These are phyloP conservation scores for Eutypella sp. DNA, from an alignment of 2,329 filamentous ascomycete species.

Conservation along the genomic window DNA sequence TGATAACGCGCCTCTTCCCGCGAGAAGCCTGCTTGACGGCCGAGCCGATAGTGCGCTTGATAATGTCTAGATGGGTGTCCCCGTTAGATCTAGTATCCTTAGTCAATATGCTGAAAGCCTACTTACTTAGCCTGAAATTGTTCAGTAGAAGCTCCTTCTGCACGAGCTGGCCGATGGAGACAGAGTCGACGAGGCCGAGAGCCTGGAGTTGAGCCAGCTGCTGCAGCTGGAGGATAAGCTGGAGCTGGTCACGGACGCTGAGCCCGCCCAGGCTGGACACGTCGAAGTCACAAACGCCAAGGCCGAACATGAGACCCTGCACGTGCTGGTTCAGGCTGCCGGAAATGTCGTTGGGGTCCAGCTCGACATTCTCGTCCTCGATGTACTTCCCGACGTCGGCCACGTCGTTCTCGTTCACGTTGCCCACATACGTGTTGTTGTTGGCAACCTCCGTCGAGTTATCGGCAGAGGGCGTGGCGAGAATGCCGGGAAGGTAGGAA, in stretches of 20 bases:
- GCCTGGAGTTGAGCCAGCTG: conserved; percentile 21
- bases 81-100: conserved; percentile 4
- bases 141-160: conserved; percentile 19
- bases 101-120: neutral
- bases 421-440: conserved; percentile 12
- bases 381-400: conserved; percentile 7
- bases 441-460: conserved; percentile 1
- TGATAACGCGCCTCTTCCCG: conserved; percentile 15
- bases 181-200: conserved; percentile 20
- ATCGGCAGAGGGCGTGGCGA: conserved; percentile 5
- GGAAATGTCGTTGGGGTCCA: conserved; percentile 12
- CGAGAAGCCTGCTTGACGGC: conserved; percentile 18
- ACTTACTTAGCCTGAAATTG: conserved; percentile 19
- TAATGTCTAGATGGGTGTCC: conserved; percentile 10
- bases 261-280: conserved; percentile 16
- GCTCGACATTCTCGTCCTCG: conserved; percentile 6
- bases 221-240: conserved; percentile 25
- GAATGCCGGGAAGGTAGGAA: conserved; percentile 16
- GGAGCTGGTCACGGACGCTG: conserved; percentile 18
- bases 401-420: conserved; percentile 11
- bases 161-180: conserved; percentile 18
- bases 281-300: conserved; percentile 24
- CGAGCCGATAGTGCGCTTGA: conserved; percentile 20
- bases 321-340: conserved; percentile 13
- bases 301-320: conserved; percentile 16